Percentiles rank a stretch among this genome's conserved stretches.
Conservation (phyloP, 192 early-diverging fungal genomes). For the Pilobolus umbonatus region DNA sequence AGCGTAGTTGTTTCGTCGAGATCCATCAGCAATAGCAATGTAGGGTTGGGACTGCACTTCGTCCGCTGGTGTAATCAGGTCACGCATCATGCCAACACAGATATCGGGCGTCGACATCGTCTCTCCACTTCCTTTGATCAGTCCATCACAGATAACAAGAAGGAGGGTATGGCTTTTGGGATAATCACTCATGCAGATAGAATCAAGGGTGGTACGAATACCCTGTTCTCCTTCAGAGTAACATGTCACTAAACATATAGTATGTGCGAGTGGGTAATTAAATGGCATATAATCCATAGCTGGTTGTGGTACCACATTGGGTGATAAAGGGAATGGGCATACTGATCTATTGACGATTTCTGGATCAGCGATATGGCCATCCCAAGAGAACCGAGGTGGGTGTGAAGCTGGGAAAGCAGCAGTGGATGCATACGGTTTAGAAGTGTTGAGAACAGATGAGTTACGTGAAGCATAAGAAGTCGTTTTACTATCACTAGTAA, state of each 20-base stretch:
- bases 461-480: not conserved
- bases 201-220: conserved; percentile 79
- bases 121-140: conserved; percentile 80
- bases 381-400: conserved; percentile 9
- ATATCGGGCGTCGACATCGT: conserved; percentile 71
- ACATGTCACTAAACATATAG: conserved; percentile 79
- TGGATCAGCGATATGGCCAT: not conserved
- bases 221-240: conserved; percentile 87
- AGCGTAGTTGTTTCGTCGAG: conserved; percentile 89
- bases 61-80: conserved; percentile 46
- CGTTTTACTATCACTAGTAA: conserved; percentile 1
- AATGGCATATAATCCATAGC: conserved; percentile 43
- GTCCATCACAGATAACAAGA: conserved; percentile 85
- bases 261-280: conserved; percentile 49
- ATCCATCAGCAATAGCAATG: conserved; percentile 87
- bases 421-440: not conserved
- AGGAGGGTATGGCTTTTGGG: conserved; percentile 82
- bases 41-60: conserved; percentile 58
- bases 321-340: conserved; percentile 35
- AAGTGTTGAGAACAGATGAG: not conserved
- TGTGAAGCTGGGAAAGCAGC: not conserved
- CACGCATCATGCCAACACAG: conserved; percentile 74
- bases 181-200: conserved; percentile 77
- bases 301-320: conserved; percentile 35
- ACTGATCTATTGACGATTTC: not conserved